phyloP scores from a whole-genome alignment of 805 yeast genomes.

The Kurtzmaniella cleridarum region DNA sequence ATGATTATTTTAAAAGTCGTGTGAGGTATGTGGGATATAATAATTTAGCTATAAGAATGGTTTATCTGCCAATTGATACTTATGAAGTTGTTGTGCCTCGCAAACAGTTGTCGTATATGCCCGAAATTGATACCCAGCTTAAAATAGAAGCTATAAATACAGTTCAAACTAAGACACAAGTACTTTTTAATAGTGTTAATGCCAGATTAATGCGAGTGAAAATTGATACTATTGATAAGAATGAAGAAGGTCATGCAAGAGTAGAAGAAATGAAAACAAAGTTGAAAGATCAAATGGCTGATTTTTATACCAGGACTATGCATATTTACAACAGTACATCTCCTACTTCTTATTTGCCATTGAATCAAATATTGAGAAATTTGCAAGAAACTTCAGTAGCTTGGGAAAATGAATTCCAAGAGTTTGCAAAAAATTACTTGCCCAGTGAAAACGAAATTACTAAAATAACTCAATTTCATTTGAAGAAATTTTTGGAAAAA shows the following conservation, averaged over 20 bases:
- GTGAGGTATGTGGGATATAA: slow-evolving; percentile 79
- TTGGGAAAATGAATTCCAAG: slow-evolving; percentile 83
- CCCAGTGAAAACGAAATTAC: slow-evolving; percentile 94
- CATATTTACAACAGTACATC: slow-evolving; percentile 48
- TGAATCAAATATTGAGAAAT: slow-evolving; percentile 64
- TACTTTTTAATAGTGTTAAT: slow-evolving; percentile 68
- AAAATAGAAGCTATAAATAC: slow-evolving; percentile 58
- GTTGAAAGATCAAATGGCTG: slow-evolving; percentile 46
- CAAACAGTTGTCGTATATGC: slow-evolving; percentile 64
- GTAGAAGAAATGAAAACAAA: slow-evolving; percentile 53
- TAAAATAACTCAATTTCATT: slow-evolving; percentile 81
- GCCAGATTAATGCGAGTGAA: slow-evolving; percentile 73
- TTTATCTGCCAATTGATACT: slow-evolving; percentile 68
- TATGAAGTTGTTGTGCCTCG: slow-evolving; percentile 77
- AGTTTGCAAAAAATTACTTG: slow-evolving; percentile 70
- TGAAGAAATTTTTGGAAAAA: slow-evolving; percentile 67
- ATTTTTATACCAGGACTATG: slow-evolving; percentile 41
- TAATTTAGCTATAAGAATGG: slow-evolving; percentile 73
- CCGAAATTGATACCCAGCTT: slow-evolving; percentile 60
- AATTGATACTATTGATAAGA: slow-evolving; percentile 62
- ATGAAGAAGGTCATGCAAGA: slow-evolving; percentile 59
- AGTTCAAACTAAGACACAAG: slow-evolving; percentile 47
- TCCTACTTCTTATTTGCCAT: slow-evolving; percentile 61
- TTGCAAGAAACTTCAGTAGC: slow-evolving; percentile 77
- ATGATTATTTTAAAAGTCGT: slow-evolving; percentile 78